Evolutionary conservation across 306 rosid genomes (phyloP), one percentile per base, ranked within the genome.

Genomic region (Inga laurina): DNA sequence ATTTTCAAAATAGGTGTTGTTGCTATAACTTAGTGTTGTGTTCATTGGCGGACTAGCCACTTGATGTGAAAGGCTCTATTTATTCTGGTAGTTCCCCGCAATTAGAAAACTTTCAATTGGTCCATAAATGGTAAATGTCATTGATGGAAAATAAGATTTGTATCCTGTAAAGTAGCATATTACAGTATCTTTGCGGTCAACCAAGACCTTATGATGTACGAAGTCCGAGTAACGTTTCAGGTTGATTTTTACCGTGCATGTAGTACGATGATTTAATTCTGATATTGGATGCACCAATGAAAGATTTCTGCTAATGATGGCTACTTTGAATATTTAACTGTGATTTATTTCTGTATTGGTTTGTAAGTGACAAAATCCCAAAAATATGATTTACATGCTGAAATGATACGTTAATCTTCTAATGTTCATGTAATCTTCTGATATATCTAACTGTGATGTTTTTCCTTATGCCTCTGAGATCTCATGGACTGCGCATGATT

Each of bases 401-500:
- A 52, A 81, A 83, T 72, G 73, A 45, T 68, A 51, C 32, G 52
- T 45, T 51, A 59, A 4, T 77, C 75, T n/a, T 57, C 18, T 32
- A 32, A 48, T 80, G 21, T 54, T 81, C 16, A 8, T 77, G 52
- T 77, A 34, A 32, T 46, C 62, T 77, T 64, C 43, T 56, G 34
- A 32, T 13, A 43, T 30, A 22, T 71, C 24, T 18, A 52, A 46
- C 22, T 45, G 48, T 66, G 4, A 45, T 30, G 39, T 39, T 8
- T 57, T 84, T 15, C 6, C 14, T 19, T 9, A 22, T 79, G 24
- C 46, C 83, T 51, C 30, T 66, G 30, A 44, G n/a, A 48, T 61
- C 82, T 72, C 72, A 43, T 61, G 54, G 76, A 72, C 48, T 73
- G 72, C 74, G 10, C 57, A 70, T 84, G 24, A 70, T n/a, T 72